These are phyloP conservation scores for Linum trigynum DNA, from an alignment of 345 rosid species.

Conservation along the genomic window DNA sequence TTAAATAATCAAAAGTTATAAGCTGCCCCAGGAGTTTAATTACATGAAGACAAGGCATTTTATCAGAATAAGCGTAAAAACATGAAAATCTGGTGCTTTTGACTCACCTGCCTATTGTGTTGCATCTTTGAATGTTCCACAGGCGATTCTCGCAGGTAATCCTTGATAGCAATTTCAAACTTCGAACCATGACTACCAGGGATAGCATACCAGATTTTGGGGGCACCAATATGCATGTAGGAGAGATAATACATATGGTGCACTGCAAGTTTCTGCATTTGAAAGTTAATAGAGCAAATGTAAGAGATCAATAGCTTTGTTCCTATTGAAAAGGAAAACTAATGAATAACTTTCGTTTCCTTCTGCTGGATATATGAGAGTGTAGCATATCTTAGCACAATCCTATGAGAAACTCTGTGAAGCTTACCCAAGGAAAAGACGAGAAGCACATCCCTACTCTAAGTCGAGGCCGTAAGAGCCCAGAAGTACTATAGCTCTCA, in stretches of 20 bases:
- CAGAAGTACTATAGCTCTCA: constrained; percentile 33
- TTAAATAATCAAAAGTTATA: too few relatives aligned
- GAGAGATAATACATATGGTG: constrained; percentile 50
- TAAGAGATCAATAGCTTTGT: constrained; percentile 7
- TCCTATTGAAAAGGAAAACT: constrained; percentile 2
- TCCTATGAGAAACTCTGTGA: not conserved
- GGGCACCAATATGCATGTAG: constrained; percentile 62
- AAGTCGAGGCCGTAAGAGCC: constrained; percentile 41
- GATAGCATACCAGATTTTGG: constrained; percentile 54
- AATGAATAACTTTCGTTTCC: not conserved
- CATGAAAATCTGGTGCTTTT: too few relatives aligned
- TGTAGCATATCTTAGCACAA: not conserved
- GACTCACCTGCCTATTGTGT: constrained; percentile 35
- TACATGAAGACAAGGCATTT: too few relatives aligned
- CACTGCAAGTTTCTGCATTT: constrained; percentile 54
- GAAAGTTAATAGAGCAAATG: constrained; percentile 18
- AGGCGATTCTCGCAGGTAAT: constrained; percentile 21
- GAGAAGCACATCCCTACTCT: constrained; percentile 65
- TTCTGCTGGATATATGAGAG: not conserved
- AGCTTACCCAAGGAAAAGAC: constrained; percentile 59
- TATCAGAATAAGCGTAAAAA: too few relatives aligned
- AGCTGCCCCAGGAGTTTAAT: too few relatives aligned
- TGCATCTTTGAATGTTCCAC: constrained; percentile 20
- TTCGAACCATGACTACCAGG: constrained; percentile 36
- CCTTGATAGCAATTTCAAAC: constrained; percentile 33